Percentiles rank a stretch among this genome's conserved stretches.
Evolutionary conservation across 805 yeast species (phyloP).

Genomic region (Candida orba): DNA sequence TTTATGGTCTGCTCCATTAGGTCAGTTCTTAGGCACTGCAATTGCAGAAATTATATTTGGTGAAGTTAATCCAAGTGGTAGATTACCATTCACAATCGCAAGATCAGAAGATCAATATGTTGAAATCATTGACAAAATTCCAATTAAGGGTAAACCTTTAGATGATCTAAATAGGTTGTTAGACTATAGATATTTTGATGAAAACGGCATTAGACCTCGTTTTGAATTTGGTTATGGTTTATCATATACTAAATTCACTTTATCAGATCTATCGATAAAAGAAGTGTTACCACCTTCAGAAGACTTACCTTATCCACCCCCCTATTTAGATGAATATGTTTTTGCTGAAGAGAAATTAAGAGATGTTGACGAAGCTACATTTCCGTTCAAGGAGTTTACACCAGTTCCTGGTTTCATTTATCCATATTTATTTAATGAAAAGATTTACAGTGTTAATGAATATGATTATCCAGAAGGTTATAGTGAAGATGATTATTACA

Average conservation of each 20-base stretch:
- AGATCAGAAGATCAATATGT: slow-evolving; percentile 41
- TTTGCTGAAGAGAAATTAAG: slow-evolving; percentile 40
- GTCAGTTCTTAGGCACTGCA: slow-evolving; percentile 50
- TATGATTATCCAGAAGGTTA: slow-evolving; percentile 33
- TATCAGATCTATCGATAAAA: slow-evolving; percentile 29
- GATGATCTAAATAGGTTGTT: slow-evolving; percentile 31
- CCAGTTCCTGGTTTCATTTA: slow-evolving; percentile 52
- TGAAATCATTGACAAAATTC: slow-evolving; percentile 34
- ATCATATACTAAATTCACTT: slow-evolving; percentile 5
- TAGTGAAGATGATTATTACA: slow-evolving; percentile 23
- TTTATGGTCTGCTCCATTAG: slow-evolving; percentile 47
- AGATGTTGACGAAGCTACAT: slow-evolving; percentile 48
- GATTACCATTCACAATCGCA: slow-evolving; percentile 58
- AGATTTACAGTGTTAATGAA: slow-evolving; percentile 23
- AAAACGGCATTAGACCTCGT: slow-evolving; percentile 46
- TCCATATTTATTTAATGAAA: slow-evolving; percentile 38
- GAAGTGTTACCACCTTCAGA: slow-evolving; percentile 38
- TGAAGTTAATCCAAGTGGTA: slow-evolving; percentile 55
- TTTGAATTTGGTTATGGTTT: slow-evolving; percentile 45
- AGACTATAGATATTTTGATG: slow-evolving; percentile 54
- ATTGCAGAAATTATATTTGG: slow-evolving; percentile 54
- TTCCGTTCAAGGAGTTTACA: slow-evolving; percentile 44
- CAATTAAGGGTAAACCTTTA: slow-evolving; percentile 29
- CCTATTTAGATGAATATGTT: slow-evolving; percentile 36
- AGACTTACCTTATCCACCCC: slow-evolving; percentile 39